phyloP scores from a whole-genome alignment of 352 stramenopile genomes.

The Phytophthora sansomeana region DNA sequence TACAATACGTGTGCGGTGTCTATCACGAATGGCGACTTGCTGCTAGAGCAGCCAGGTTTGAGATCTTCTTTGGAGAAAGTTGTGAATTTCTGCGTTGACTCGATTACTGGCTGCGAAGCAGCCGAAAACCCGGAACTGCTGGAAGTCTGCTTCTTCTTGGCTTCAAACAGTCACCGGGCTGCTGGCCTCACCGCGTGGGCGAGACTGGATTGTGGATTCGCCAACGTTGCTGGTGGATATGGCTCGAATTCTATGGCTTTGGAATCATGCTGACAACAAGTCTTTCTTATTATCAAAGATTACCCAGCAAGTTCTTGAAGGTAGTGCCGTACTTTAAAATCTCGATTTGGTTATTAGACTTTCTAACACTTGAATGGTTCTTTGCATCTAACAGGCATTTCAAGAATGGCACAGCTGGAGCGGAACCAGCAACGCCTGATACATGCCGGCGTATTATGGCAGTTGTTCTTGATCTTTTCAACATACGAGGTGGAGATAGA shows the following conservation, averaged over 20 bases:
- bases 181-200: conserved; percentile 56
- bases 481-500: conserved; percentile 74
- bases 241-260: conserved; percentile 77
- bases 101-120: conserved; percentile 51
- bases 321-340: conserved; percentile 33
- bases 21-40: conserved; percentile 54
- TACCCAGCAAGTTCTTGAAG: conserved; percentile 78
- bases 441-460: conserved; percentile 66
- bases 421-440: conserved; percentile 68
- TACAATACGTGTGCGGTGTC: conserved; percentile 77
- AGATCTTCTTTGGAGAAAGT: conserved; percentile 69
- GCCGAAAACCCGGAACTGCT: conserved; percentile 44
- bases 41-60: conserved; percentile 60
- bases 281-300: conserved; percentile 72
- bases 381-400: conserved; percentile 47
- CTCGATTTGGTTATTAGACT: background rate
- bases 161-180: conserved; percentile 79
- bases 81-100: conserved; percentile 72
- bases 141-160: conserved; percentile 67
- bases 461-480: conserved; percentile 74
- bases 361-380: background rate
- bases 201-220: conserved; percentile 69
- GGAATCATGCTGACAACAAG: conserved; percentile 58
- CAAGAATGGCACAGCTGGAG: conserved; percentile 62
- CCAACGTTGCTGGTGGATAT: conserved; percentile 77